These are phyloP conservation scores for Aspergillus bertholletiae DNA, from an alignment of 495 filamentous ascomycete genomes.

Conservation along the genomic window DNA sequence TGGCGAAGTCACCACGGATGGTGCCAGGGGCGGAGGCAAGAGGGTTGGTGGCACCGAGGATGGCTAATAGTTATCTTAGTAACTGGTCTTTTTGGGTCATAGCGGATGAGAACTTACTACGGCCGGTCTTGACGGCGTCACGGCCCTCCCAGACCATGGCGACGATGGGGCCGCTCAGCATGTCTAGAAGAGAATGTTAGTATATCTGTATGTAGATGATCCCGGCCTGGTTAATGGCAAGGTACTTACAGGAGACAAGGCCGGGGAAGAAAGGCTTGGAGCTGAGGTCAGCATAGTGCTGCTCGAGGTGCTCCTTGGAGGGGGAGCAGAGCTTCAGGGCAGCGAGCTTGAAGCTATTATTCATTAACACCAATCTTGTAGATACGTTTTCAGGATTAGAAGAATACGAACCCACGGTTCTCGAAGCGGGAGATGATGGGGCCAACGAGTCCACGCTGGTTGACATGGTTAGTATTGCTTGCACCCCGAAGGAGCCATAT, in stretches of 20 bases:
- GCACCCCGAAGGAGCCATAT: constrained; percentile 14
- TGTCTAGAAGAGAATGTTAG: constrained; percentile 57
- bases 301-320: constrained; percentile 88
- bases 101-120: constrained; percentile 52
- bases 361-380: constrained; percentile 14
- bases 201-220: background rate
- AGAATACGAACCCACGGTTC: constrained; percentile 68
- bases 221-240: background rate
- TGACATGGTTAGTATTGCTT: constrained; percentile 17
- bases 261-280: constrained; percentile 95
- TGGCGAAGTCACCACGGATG: constrained; percentile 86
- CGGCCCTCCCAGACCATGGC: constrained; percentile 99
- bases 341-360: constrained; percentile 86
- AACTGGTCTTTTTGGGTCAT: background rate
- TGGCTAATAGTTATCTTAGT: constrained; percentile 41
- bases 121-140: constrained; percentile 97
- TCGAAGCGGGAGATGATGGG: constrained; percentile 97
- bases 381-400: background rate
- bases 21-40: constrained; percentile 89
- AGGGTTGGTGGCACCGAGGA: constrained; percentile 98
- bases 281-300: constrained; percentile 92
- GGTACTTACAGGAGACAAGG: constrained; percentile 72
- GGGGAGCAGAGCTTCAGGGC: constrained; percentile 93
- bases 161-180: constrained; percentile 92
- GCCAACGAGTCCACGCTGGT: constrained; percentile 90